A percentile compares a stretch with the other conserved stretches of the same genome.
phyloP scores from a whole-genome alignment of 2,329 filamentous ascomycete genomes.

The Penicillium verrucosum region DNA sequence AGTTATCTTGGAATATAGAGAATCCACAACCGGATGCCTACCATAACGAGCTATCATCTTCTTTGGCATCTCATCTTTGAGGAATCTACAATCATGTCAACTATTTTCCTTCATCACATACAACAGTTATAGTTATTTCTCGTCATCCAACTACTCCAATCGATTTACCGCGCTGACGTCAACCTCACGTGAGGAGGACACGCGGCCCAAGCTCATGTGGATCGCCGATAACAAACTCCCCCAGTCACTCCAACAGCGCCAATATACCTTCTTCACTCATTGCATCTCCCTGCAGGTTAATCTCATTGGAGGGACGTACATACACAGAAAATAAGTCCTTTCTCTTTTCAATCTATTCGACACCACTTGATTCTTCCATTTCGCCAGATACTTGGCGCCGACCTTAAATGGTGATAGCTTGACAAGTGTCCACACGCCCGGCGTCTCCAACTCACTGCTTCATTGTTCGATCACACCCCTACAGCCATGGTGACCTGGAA shows the following conservation, averaged over 20 bases:
- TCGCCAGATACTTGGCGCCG: neutral
- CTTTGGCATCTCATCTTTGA: too few species aligned
- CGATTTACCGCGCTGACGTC: slow-evolving; percentile 14
- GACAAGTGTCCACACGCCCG: slow-evolving; percentile 1
- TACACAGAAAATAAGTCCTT: neutral
- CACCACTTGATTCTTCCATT: neutral
- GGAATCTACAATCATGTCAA: too few species aligned
- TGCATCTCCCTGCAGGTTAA: neutral
- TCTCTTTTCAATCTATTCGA: neutral
- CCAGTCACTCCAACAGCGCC: slow-evolving; percentile 7
- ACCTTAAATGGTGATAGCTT: slow-evolving; percentile 2
- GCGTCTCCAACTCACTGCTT: neutral
- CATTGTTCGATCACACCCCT: slow-evolving; percentile 1
- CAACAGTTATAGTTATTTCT: too few species aligned
- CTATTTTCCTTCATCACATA: neutral
- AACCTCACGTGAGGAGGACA: slow-evolving; percentile 24
- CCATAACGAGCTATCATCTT: too few species aligned
- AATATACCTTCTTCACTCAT: neutral
- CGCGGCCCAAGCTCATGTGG: slow-evolving; percentile 23
- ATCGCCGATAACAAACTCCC: slow-evolving; percentile 18
- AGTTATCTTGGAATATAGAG: too few species aligned
- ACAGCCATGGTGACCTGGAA: slow-evolving; percentile 28
- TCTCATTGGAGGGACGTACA: neutral
- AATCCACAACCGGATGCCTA: too few species aligned
- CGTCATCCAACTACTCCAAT: neutral